phyloP scores from a whole-genome alignment of 2,329 filamentous ascomycete genomes.

The Diaporthe sp. region DNA sequence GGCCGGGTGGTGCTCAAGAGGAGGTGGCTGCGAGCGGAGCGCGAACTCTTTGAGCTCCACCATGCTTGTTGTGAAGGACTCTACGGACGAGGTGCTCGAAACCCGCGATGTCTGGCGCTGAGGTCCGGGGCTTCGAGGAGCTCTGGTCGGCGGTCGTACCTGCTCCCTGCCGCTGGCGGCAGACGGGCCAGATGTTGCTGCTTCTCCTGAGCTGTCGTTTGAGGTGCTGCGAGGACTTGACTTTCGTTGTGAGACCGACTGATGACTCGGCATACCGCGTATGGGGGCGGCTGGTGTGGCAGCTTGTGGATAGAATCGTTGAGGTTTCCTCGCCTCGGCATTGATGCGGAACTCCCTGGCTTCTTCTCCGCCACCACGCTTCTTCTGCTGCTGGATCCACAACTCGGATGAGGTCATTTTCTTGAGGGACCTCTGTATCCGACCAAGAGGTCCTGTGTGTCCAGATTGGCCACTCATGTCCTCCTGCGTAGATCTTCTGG shows the following conservation, averaged over 20 bases:
- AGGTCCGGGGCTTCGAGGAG: not conserved
- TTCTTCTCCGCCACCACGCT: not conserved
- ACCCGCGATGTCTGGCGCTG: not conserved
- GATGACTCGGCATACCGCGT: not conserved
- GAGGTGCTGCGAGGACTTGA: conserved; percentile 12
- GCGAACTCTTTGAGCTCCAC: conserved; percentile 22
- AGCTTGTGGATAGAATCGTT: conserved; percentile 28
- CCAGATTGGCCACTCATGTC: not conserved
- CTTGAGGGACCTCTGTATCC: conserved; percentile 32
- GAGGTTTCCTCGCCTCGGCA: conserved; percentile 31
- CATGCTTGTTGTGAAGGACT: conserved; percentile 24
- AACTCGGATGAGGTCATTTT: conserved; percentile 30
- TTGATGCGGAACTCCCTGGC: conserved; percentile 28
- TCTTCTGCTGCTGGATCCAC: conserved; percentile 9
- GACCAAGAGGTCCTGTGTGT: conserved; percentile 23
- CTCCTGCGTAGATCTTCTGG: not conserved
- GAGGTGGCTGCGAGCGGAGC: not conserved
- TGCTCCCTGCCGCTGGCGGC: not conserved
- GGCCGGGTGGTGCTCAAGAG: conserved; percentile 19
- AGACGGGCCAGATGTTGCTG: not conserved
- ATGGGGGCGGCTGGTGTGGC: not conserved
- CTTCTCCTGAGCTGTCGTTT: not conserved
- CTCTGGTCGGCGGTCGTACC: not conserved
- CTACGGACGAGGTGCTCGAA: conserved; percentile 25
- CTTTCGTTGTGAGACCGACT: not conserved